Evolutionary conservation across 805 yeast genomes (phyloP).

Genomic region (Teunomyces panamensis): DNA sequence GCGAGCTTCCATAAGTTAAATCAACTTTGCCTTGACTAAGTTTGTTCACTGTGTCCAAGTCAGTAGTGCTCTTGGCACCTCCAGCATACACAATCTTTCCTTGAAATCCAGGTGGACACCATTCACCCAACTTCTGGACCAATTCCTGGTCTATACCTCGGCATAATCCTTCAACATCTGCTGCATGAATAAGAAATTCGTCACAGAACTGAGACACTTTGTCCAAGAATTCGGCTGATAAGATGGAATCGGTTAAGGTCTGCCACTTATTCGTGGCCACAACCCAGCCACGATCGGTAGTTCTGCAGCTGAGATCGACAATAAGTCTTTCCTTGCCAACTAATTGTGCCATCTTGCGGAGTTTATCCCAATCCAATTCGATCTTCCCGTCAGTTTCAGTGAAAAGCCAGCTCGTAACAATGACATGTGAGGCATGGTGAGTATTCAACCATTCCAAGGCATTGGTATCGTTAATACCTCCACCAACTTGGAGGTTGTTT

Average conservation of each 20-base stretch:
- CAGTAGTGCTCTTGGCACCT: conserved; percentile 78
- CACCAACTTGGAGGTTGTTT: conserved; percentile 76
- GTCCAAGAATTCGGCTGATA: conserved; percentile 53
- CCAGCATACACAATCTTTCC: conserved; percentile 93
- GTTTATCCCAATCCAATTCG: conserved; percentile 45
- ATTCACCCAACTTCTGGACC: conserved; percentile 68
- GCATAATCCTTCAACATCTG: conserved; percentile 97
- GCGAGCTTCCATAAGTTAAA: conserved; percentile 86
- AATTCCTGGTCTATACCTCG: conserved; percentile 84
- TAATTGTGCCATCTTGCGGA: conserved; percentile 44
- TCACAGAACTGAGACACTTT: conserved; percentile 63
- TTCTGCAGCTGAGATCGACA: conserved; percentile 85
- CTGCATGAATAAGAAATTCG: conserved; percentile 94
- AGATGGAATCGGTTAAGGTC: conserved; percentile 65
- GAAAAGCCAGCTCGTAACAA: conserved; percentile 89
- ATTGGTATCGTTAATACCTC: conserved; percentile 78
- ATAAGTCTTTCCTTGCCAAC: conserved; percentile 73
- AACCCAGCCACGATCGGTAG: conserved; percentile 55
- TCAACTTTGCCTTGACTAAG: conserved; percentile 84
- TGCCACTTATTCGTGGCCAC: conserved; percentile 99
- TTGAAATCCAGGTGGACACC: conserved; percentile 57
- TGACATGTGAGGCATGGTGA: conserved; percentile 78
- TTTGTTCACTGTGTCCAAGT: conserved; percentile 60
- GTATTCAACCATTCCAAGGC: conserved; percentile 73
- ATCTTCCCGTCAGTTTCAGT: conserved; percentile 45